Evolutionary conservation across 345 rosid species (phyloP).

Genomic region (Acer yangbiense): DNA sequence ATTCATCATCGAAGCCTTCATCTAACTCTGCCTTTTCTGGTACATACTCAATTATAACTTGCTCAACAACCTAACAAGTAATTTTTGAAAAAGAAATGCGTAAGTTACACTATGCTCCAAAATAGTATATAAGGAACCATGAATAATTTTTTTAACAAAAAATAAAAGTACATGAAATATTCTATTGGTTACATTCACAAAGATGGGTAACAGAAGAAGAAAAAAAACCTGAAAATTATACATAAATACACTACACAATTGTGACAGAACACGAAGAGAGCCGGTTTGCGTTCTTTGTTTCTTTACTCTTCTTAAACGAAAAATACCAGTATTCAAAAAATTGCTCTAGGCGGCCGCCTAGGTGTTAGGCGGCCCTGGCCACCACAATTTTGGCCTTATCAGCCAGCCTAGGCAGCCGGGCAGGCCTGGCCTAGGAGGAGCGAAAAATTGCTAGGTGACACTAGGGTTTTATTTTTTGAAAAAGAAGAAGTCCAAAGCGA

Average conservation of each 20-base stretch:
- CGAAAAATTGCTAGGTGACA: too few relatives aligned
- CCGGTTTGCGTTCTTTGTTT: background rate
- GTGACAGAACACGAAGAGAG: background rate
- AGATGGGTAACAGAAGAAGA: too few relatives aligned
- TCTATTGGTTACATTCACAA: background rate
- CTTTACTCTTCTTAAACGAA: background rate
- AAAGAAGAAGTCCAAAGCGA: too few relatives aligned
- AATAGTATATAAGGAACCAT: background rate
- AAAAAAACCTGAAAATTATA: background rate
- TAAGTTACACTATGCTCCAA: background rate
- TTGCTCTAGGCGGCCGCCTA: too few relatives aligned
- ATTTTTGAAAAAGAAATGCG: background rate
- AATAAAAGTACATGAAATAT: background rate
- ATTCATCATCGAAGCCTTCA: slow-evolving; percentile 80
- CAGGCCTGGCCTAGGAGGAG: too few relatives aligned
- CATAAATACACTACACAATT: background rate
- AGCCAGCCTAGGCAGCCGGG: too few relatives aligned
- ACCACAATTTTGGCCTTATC: too few relatives aligned
- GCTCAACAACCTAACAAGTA: slow-evolving; percentile 52
- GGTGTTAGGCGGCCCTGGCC: too few relatives aligned
- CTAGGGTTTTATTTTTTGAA: too few relatives aligned
- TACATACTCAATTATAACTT: slow-evolving; percentile 82
- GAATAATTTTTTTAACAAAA: background rate
- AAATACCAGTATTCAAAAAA: background rate
- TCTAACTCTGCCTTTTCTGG: slow-evolving; percentile 86